Percentiles rank a stretch among this genome's conserved stretches.
Evolutionary conservation across 331 rosid genomes (phyloP).

Genomic region (Quercus tomentella): DNA sequence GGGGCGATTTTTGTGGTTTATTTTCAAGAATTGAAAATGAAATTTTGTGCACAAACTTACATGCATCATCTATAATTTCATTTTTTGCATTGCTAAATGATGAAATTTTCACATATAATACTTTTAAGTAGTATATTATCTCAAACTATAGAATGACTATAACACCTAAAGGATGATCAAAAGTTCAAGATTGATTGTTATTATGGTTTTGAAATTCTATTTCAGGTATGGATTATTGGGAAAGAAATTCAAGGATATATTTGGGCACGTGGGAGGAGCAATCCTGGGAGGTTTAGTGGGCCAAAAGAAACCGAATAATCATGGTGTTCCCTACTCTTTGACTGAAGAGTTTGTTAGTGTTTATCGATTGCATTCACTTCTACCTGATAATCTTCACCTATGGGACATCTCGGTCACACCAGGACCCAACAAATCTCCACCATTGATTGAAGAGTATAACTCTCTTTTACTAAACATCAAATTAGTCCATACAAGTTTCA

Average conservation of each 20-base stretch:
- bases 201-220: background rate
- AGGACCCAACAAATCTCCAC: slow-evolving; percentile 41
- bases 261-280: slow-evolving; percentile 45
- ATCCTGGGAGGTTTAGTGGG: slow-evolving; percentile 46
- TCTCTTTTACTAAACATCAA: background rate
- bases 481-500: background rate
- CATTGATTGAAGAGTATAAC: slow-evolving; percentile 29
- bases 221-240: slow-evolving; percentile 53
- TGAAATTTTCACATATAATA: too few relatives aligned
- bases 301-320: slow-evolving; percentile 34
- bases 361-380: slow-evolving; percentile 43
- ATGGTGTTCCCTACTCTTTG: slow-evolving; percentile 42
- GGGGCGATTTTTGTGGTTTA: too few relatives aligned
- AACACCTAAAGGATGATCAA: too few relatives aligned
- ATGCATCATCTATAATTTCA: too few relatives aligned
- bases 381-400: slow-evolving; percentile 27
- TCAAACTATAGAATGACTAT: too few relatives aligned
- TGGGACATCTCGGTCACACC: slow-evolving; percentile 40
- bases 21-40: too few relatives aligned
- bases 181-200: too few relatives aligned
- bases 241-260: slow-evolving; percentile 55
- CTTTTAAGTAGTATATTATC: too few relatives aligned
- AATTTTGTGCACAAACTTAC: too few relatives aligned
- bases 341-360: slow-evolving; percentile 45
- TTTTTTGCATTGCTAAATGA: too few relatives aligned